Conservation (phyloP, 345 rosid genomes). For the Gossypium thurberi region DNA sequence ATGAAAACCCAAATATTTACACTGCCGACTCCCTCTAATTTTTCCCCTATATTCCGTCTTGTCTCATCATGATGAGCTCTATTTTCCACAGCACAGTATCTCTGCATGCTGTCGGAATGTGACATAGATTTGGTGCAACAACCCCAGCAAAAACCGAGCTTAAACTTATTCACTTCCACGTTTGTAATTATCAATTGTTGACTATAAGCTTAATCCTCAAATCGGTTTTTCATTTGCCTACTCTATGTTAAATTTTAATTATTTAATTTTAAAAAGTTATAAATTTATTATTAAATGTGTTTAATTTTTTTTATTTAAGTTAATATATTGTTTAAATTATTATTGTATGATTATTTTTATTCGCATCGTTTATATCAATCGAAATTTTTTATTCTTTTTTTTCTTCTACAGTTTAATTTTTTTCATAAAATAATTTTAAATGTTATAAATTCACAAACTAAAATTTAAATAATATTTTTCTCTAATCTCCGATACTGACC, state of each 20-base stretch:
- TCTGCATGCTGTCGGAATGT: not conserved
- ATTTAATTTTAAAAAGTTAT: not conserved
- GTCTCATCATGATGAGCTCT: not conserved
- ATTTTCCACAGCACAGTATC: not conserved
- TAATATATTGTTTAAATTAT: no score
- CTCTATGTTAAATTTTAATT: no score
- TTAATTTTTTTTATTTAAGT: no score
- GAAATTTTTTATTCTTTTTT: no score
- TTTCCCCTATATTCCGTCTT: not conserved
- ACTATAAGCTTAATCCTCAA: not conserved
- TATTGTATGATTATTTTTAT: no score
- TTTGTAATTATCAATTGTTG: not conserved
- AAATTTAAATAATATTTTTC: no score
- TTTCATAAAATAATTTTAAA: no score
- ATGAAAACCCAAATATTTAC: not conserved
- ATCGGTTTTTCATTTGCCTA: not conserved
- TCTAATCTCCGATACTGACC: accelerated
- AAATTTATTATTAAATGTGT: no score
- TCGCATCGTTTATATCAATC: accelerated
- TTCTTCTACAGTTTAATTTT: accelerated
- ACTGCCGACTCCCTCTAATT: not conserved
- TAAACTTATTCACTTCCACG: not conserved
- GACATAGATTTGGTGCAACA: not conserved
- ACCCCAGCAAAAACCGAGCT: not conserved
- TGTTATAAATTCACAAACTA: no score